Conservation (phyloP, 805 yeast genomes). For the Ogataea methylovora region DNA sequence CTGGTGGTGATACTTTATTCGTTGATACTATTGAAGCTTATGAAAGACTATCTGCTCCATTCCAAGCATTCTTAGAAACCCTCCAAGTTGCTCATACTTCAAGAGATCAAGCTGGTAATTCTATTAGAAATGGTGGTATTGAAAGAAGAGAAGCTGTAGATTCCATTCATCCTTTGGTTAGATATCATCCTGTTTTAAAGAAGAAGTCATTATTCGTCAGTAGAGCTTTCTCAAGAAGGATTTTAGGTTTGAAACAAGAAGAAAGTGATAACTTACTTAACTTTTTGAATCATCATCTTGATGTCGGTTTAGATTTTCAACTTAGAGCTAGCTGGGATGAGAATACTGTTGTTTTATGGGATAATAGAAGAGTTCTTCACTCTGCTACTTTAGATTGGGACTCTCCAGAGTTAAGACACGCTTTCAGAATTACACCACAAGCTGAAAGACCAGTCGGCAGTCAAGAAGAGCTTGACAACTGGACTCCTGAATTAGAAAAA, state of each 20-base stretch:
- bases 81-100: slow-evolving; percentile 67
- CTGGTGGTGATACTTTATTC: slow-evolving; percentile 78
- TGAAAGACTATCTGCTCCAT: slow-evolving; percentile 58
- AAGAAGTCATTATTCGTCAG: slow-evolving; percentile 53
- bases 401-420: slow-evolving; percentile 59
- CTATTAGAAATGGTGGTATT: slow-evolving; percentile 49
- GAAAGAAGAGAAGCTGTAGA: slow-evolving; percentile 60
- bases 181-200: slow-evolving; percentile 66
- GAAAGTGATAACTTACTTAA: slow-evolving; percentile 58
- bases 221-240: slow-evolving; percentile 54
- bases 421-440: slow-evolving; percentile 63
- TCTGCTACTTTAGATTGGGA: slow-evolving; percentile 70
- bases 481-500: slow-evolving; percentile 23
- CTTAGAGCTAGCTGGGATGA: slow-evolving; percentile 68
- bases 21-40: slow-evolving; percentile 68
- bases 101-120: slow-evolving; percentile 56
- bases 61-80: slow-evolving; percentile 50
- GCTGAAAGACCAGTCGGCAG: slow-evolving; percentile 56
- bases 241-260: slow-evolving; percentile 65
- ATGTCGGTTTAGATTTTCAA: slow-evolving; percentile 51
- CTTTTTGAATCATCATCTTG: slow-evolving; percentile 47
- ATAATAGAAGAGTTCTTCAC: slow-evolving; percentile 65
- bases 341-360: slow-evolving; percentile 69
- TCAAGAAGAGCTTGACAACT: slow-evolving; percentile 22
- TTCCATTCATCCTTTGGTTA: slow-evolving; percentile 60